Evolutionary conservation across 2,329 filamentous ascomycete species (phyloP), one percentile per base, ranked within the genome.

Genomic region (Trichoderma gracile): DNA sequence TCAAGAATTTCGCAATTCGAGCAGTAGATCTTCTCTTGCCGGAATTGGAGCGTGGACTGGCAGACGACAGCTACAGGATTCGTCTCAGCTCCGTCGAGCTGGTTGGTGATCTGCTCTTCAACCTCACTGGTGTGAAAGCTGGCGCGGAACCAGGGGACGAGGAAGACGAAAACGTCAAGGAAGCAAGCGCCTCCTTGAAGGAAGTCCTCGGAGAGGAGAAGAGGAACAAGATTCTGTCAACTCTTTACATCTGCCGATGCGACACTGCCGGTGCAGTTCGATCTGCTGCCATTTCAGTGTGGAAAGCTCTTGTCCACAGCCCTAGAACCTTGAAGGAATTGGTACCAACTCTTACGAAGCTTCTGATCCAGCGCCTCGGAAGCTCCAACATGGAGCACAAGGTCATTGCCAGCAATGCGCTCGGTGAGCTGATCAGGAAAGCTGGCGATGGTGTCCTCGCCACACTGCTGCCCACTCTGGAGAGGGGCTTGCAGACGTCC

Each of bases 311-410:
- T 9, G 95, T 99, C 53, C 91, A 94, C 65, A 94, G 90, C 66
- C 95, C 95, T 38, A 89, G 89, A 70, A 97, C 91, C 15, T 87
- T 99, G 72, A 97, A 97, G 80, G 95, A 99, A 75, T 86, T 99
- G 72, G 90, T 97, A 53, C 94, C 95, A 50, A 97, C 93, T 1
- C 88, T 99, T 66, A 96, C 93, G 6, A 93, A 97, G 75, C 87
- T 99, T 68, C 90, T 99, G 71, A 98, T 99, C 75, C 88, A 92
- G 66, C 91, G 95, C 55, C 85, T 99, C 70, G 95, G 93, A 67
- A 98, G 93, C 76, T 90, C 93, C 52, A 98, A 97, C 74, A 93
- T 96, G 89, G 95, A 99, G 77, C 95, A 99, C 78, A 98, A 97
- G 81, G 90, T 97, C 71, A 99, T 99, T 81, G 95, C 96, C 69